phyloP scores from a whole-genome alignment of 176 grass and related monocot species.

The Phragmites australis region DNA sequence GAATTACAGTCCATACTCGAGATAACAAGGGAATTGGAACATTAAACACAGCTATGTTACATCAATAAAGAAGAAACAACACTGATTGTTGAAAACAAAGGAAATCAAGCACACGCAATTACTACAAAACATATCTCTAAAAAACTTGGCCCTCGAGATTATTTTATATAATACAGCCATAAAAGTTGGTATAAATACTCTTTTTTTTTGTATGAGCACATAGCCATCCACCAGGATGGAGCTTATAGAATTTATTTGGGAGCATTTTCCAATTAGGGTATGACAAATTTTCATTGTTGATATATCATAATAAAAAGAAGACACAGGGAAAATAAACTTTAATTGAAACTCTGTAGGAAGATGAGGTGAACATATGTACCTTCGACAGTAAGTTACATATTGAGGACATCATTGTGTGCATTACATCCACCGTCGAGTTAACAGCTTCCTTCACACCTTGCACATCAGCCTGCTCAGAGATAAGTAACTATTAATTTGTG shows the following conservation, averaged over 20 bases:
- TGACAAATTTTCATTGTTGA: conserved; percentile 7
- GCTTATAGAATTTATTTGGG: conserved; percentile 10
- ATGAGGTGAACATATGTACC: conserved; percentile 46
- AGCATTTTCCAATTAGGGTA: background rate
- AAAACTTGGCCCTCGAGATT: background rate
- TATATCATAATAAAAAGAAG: conserved; percentile 4
- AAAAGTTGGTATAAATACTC: background rate
- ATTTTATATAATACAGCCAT: background rate
- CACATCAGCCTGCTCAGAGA: conserved; percentile 65
- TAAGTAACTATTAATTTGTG: conserved; percentile 31
- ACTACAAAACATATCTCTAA: background rate
- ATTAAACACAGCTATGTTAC: background rate
- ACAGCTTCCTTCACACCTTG: conserved; percentile 84
- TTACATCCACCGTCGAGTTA: conserved; percentile 70
- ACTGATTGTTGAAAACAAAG: background rate
- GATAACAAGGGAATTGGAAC: background rate
- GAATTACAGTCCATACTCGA: background rate
- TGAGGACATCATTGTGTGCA: conserved; percentile 83
- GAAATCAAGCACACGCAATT: background rate
- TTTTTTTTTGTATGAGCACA: background rate
- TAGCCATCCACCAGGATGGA: conserved; percentile 8
- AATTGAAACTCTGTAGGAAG: conserved; percentile 7
- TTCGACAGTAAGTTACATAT: conserved; percentile 75
- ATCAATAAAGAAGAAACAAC: background rate
- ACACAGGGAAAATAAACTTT: background rate